Evolutionary conservation across 768 basidiomycete genomes (phyloP), one percentile per base, ranked within the genome.

Genomic region (Auriscalpium microsporum): DNA sequence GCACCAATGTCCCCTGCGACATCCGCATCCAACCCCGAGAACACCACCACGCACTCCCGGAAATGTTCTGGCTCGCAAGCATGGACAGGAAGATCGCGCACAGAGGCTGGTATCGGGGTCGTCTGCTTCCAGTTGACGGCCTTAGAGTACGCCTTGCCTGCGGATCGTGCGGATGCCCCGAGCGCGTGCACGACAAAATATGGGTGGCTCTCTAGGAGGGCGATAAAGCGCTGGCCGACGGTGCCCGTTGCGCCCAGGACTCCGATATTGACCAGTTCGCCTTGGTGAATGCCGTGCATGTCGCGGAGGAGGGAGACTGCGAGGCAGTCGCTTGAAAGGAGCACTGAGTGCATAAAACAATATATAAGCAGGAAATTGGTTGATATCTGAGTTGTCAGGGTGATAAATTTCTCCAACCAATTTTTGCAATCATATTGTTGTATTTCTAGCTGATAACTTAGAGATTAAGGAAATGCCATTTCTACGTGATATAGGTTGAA

Each of bases 11-110:
- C 90, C 10, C 94, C 93, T 35, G 95, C 95, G 33, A 84, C 94
- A 65, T 96, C 93, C 16, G 87, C 83, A 71, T 98, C 96, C 56
- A 99, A 73, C n/a, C 96, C 96, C 0, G 91, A 94, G 71, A 99
- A 99, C 44, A 98, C 80, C 58, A 98, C 76, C 10, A 79, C 78
- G 67, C 94, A 97, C 9, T 87, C 88, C 40, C 69, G 65, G 65
- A 97, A 97, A 50, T 84, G 75, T 57, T 84, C 78, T 4, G 92
- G 82, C 49, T 74, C 74, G 75, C 96, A 99, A 58, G 87, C 83
- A 56, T 77, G 71, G 7, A 98, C 86, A 55, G 84, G 64, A 65
- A 92, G 72, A 37, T 79, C 78, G 47, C 77, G 72, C 28, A 88
- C 87, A 13, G 59, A 59, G 23, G 72, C 53, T 1, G 95, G 95